phyloP scores from a whole-genome alignment of 495 filamentous ascomycete genomes.

The Tetracladium setigerum region DNA sequence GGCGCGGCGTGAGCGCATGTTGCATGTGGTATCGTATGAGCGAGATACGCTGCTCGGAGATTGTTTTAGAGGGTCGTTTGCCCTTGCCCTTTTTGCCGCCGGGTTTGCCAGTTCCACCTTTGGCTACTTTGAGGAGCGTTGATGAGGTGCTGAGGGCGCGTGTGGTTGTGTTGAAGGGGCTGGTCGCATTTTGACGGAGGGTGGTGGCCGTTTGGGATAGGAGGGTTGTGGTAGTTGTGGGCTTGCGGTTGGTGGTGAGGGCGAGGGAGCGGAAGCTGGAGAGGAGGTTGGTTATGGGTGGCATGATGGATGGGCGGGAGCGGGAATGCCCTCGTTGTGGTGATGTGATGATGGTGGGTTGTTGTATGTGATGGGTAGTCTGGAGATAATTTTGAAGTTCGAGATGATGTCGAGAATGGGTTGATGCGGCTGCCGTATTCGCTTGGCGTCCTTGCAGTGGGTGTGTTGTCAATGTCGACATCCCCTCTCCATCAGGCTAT shows the following conservation, averaged over 20 bases:
- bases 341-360: conserved; percentile 4
- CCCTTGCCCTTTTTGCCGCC: conserved; percentile 3
- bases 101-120: not conserved
- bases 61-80: conserved; percentile 1
- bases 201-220: no score
- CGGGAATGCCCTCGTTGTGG: not conserved
- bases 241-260: not conserved
- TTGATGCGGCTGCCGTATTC: no score
- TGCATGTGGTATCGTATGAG: conserved; percentile 23
- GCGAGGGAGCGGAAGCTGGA: conserved; percentile 13
- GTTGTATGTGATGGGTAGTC: not conserved
- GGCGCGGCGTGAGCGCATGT: conserved; percentile 27
- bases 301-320: not conserved
- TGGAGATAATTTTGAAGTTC: conserved; percentile 8
- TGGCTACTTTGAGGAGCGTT: not conserved
- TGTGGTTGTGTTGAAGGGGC: not conserved
- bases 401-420: no score
- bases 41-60: conserved; percentile 11
- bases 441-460: no score
- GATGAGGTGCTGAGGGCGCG: not conserved
- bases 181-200: no score
- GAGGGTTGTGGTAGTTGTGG: not conserved
- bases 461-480: no score
- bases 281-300: conserved; percentile 14
- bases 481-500: no score